These are phyloP conservation scores for Allium cepa DNA, from an alignment of 106 monocot genomes.

Conservation along the genomic window DNA sequence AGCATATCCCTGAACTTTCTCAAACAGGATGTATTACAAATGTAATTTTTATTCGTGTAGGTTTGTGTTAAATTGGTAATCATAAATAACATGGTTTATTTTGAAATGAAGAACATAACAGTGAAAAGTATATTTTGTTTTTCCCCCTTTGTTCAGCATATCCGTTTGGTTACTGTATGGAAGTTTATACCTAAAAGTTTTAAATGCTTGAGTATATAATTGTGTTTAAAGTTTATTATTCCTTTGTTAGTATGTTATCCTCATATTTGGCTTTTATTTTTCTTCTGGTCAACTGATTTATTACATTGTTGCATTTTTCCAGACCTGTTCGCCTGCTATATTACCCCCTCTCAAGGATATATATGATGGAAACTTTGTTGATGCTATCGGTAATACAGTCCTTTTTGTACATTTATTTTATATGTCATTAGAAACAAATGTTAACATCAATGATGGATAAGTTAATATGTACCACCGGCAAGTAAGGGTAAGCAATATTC, in stretches of 20 bases:
- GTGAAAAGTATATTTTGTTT: too few relatives aligned
- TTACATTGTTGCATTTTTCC: background rate
- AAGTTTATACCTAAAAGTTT: too few relatives aligned
- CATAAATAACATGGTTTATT: too few relatives aligned
- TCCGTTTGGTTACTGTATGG: too few relatives aligned
- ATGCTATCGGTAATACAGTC: conserved; percentile 20
- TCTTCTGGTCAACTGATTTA: background rate
- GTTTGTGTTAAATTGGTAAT: too few relatives aligned
- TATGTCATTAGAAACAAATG: background rate
- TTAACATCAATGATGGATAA: background rate
- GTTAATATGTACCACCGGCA: background rate
- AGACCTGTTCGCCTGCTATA: conserved; percentile 78
- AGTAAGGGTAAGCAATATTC: background rate
- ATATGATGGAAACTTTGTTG: conserved; percentile 34
- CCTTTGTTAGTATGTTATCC: background rate
- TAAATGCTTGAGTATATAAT: background rate
- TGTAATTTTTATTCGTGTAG: too few relatives aligned
- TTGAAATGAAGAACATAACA: too few relatives aligned
- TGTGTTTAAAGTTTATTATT: background rate
- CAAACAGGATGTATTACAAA: too few relatives aligned
- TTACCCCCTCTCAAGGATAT: conserved; percentile 66
- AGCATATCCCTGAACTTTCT: too few relatives aligned
- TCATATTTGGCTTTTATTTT: background rate
- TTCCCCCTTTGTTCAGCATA: too few relatives aligned
- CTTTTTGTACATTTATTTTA: too few relatives aligned